These are phyloP conservation scores for Diaporthe caulivora DNA, from an alignment of 2,329 filamentous ascomycete species.

Conservation along the genomic window DNA sequence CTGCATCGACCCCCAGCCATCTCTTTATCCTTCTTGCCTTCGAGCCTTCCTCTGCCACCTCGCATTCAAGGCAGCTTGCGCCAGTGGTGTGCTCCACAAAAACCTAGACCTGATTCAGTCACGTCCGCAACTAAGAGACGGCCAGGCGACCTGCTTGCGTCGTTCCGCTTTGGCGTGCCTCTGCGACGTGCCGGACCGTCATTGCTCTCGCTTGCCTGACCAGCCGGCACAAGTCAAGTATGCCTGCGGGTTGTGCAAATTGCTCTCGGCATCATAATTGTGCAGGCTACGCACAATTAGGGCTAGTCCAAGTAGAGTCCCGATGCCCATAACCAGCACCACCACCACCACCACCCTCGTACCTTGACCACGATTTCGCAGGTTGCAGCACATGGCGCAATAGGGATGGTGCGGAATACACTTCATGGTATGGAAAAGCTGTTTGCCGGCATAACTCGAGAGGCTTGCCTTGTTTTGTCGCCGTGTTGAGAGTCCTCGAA, in stretches of 20 bases:
- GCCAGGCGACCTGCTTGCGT: background rate
- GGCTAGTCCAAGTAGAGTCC: background rate
- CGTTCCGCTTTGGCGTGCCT: no score
- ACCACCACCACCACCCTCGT: background rate
- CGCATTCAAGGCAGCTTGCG: background rate
- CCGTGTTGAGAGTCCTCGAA: background rate
- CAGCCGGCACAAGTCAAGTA: background rate
- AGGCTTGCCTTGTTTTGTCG: background rate
- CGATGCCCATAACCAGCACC: conserved; percentile 6
- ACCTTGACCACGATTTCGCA: background rate
- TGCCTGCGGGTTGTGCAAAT: background rate
- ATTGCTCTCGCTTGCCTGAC: conserved; percentile 23
- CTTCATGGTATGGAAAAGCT: background rate
- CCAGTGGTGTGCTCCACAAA: conserved; percentile 18
- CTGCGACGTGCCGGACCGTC: background rate
- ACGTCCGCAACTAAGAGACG: background rate
- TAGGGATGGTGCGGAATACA: conserved; percentile 3
- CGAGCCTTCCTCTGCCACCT: background rate
- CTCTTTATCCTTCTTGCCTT: background rate
- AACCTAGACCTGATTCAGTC: conserved; percentile 27
- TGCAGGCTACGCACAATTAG: conserved; percentile 6
- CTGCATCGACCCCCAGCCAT: conserved; percentile 35
- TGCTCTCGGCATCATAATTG: background rate
- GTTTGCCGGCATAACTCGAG: conserved; percentile 14
- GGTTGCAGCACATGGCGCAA: background rate